phyloP scores from a whole-genome alignment of 140 eudicot species.

The Senecio squalidus region DNA sequence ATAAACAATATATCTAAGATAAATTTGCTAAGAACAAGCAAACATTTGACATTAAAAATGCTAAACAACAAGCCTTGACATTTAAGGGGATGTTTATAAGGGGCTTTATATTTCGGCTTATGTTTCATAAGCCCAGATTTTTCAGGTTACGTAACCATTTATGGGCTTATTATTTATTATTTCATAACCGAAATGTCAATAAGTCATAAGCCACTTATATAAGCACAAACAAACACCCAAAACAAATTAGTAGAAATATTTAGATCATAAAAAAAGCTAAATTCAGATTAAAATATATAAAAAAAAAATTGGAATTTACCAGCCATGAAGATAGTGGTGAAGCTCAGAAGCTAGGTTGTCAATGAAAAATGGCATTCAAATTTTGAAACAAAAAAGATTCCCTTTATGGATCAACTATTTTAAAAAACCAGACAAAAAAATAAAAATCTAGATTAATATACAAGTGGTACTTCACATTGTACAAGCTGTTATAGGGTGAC shows the following conservation, averaged over 20 bases:
- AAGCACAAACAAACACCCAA: too few relatives aligned
- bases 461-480: neutral
- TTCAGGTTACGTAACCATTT: too few relatives aligned
- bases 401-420: conserved; percentile 5
- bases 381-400: conserved; percentile 34
- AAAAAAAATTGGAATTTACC: conserved; percentile 8
- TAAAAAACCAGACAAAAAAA: neutral
- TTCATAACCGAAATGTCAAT: too few relatives aligned
- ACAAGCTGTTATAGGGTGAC: neutral
- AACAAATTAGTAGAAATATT: conserved; percentile 2
- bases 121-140: too few relatives aligned
- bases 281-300: neutral
- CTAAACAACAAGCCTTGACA: neutral
- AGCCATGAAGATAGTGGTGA: conserved; percentile 14
- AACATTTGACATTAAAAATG: neutral
- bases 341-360: conserved; percentile 18
- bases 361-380: conserved; percentile 43
- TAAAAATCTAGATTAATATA: neutral
- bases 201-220: too few relatives aligned
- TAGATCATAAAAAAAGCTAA: neutral
- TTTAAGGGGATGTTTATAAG: neutral
- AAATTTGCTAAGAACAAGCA: neutral
- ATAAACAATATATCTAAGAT: neutral
- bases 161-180: too few relatives aligned
- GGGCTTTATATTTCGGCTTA: too few relatives aligned